phyloP scores from a whole-genome alignment of 768 basidiomycete species.

The Naganishia kalamii region DNA sequence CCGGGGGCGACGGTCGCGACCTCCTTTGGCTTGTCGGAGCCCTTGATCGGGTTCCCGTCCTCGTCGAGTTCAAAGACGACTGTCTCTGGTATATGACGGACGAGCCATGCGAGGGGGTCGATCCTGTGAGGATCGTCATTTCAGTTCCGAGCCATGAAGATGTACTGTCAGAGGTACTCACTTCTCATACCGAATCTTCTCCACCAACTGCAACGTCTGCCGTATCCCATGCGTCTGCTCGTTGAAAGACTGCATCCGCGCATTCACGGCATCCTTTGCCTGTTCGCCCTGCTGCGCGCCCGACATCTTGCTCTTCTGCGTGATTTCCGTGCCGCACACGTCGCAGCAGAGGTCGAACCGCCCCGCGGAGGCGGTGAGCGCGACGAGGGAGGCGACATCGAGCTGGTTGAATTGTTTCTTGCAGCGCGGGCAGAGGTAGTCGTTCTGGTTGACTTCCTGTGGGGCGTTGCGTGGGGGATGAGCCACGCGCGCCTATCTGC shows the following conservation, averaged over 20 bases:
- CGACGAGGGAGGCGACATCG: conserved; percentile 65
- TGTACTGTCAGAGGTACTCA: conserved; percentile 48
- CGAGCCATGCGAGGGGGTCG: conserved; percentile 22
- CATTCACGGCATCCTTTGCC: conserved; percentile 61
- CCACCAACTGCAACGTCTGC: conserved; percentile 81
- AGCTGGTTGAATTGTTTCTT: conserved; percentile 74
- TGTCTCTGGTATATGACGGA: conserved; percentile 24
- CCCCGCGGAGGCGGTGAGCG: conserved; percentile 1
- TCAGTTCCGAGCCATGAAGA: background rate
- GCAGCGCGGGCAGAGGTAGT: conserved; percentile 92
- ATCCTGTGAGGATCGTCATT: conserved; percentile 7
- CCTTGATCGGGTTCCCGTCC: conserved; percentile 19
- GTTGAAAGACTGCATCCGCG: conserved; percentile 93
- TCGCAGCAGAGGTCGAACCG: conserved; percentile 65
- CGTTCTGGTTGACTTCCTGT: conserved; percentile 77
- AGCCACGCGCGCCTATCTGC: background rate
- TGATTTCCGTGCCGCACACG: conserved; percentile 71
- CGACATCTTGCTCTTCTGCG: conserved; percentile 49
- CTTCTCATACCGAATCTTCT: conserved; percentile 77
- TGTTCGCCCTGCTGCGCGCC: conserved; percentile 47
- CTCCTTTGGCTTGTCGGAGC: background rate
- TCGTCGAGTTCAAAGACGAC: conserved; percentile 24
- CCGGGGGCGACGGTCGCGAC: background rate
- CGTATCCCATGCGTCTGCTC: conserved; percentile 79
- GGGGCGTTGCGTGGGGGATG: background rate